Base-by-base conservation (phyloP, 805 yeast genomes). In the Debaryomyces prosopidis region DNA sequence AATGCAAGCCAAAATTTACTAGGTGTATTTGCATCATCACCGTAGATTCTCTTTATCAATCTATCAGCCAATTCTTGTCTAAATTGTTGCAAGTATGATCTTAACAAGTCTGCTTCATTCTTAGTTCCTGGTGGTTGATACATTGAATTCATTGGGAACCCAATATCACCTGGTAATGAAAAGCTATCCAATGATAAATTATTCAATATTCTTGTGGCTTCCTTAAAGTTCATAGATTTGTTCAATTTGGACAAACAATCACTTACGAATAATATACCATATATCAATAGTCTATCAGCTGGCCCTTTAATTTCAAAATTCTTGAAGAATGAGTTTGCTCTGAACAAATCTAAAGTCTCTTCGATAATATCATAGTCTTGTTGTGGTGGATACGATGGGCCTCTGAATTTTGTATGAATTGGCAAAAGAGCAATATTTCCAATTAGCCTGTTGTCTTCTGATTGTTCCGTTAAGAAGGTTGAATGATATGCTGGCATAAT, bases 301-400 rank as follows among this genome's bases (percentile, higher is more conserved):
- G 96, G 87, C 10, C 97, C 96, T 65, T 89, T 89, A 71, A 94
- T 91, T 70, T 94, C 99, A 65, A 94, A 94, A 75, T 94, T 94
- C 64, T 88, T 87, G 80, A 94, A 94, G 69, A 94, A 92, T 10
- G 97, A 87, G 67, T 94, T 94, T 57, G 97, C 97, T 54, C 99
- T 78, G 69, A 94, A 94, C 44, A 94, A 76, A 66, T 94, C 98
- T 44, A 94, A 70, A 20, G 84, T 78, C 65, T 94, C 99, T 65
- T 94, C 99, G 46, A 88, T 79, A 46, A 94, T 87, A 68, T 94
- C 99, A 63, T 91, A 92, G 36, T 71, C 77, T 46, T 81, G 80
- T 14, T 79, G 75, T 5, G 95, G 92, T 3, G 76, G 75, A 64
- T 84, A 89, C 1, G 96, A 85, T 8, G 99, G 98, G 4, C 99